Evolutionary conservation across 768 basidiomycete species (phyloP).

Genomic region (Pleurotus platypus): DNA sequence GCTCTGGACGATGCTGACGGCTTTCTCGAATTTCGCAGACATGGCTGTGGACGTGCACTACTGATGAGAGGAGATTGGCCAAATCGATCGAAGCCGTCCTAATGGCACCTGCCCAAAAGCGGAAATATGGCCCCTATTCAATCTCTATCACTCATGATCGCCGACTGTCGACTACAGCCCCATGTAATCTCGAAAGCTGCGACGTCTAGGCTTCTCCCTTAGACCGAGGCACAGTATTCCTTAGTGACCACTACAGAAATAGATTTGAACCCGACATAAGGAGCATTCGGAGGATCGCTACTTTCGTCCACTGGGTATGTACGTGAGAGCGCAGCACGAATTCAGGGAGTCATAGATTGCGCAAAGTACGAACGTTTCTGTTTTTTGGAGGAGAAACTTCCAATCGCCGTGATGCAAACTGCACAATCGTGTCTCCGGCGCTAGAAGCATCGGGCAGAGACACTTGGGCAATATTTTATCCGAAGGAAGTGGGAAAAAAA

Average conservation of each 20-base stretch:
- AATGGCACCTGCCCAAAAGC: too few species aligned
- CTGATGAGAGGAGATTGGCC: too few species aligned
- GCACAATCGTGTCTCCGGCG: background rate
- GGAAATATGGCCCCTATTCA: background rate
- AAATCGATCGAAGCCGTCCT: too few species aligned
- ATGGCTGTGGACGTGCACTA: conserved; percentile 42
- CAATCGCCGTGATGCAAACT: background rate
- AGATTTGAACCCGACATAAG: background rate
- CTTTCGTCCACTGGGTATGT: too few species aligned
- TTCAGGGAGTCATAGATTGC: too few species aligned
- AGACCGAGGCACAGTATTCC: background rate
- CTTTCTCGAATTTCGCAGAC: conserved; percentile 63
- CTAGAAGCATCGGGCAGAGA: background rate
- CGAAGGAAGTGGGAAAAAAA: background rate
- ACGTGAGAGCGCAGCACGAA: too few species aligned
- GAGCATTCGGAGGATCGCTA: too few species aligned
- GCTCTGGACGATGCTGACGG: conserved; percentile 57
- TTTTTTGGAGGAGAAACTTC: background rate
- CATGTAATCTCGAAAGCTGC: background rate
- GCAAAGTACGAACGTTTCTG: too few species aligned
- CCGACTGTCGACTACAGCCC: background rate
- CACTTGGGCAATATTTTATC: background rate
- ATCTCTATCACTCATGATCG: background rate
- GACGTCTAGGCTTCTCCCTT: background rate
- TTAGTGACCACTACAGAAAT: background rate